Percentiles rank a stretch among this genome's conserved stretches.
Conservation (phyloP, 2,329 filamentous ascomycete species). For the Xylariales sp. region DNA sequence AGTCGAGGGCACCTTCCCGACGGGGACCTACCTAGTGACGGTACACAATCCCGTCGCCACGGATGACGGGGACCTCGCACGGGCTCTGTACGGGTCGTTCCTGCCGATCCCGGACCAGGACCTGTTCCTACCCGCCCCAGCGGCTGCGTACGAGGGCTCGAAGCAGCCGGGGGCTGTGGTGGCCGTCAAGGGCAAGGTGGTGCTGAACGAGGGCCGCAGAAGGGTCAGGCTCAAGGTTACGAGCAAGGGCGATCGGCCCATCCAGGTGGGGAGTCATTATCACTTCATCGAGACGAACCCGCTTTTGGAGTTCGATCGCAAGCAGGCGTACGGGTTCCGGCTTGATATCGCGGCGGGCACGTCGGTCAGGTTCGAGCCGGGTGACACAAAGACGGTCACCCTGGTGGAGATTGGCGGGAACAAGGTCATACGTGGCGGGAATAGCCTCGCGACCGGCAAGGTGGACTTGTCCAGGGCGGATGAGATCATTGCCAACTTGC, state of each 20-base stretch:
- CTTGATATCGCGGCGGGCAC: conserved; percentile 90
- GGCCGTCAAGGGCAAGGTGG: conserved; percentile 61
- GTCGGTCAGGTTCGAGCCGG: conserved; percentile 89
- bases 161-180: conserved; percentile 76
- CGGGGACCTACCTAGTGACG: conserved; percentile 89
- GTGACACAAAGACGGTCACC: conserved; percentile 84
- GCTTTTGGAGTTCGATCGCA: conserved; percentile 80
- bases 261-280: conserved; percentile 93
- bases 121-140: conserved; percentile 61
- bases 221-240: conserved; percentile 72
- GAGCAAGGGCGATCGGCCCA: conserved; percentile 82
- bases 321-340: conserved; percentile 75
- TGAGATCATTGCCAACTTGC: conserved; percentile 63
- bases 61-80: conserved; percentile 81
- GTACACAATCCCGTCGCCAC: conserved; percentile 85
- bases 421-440: conserved; percentile 78
- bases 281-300: conserved; percentile 96
- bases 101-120: conserved; percentile 69
- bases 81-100: conserved; percentile 87
- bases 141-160: conserved; percentile 60
- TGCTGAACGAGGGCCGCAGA: conserved; percentile 68
- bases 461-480: conserved; percentile 61
- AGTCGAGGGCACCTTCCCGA: conserved; percentile 89
- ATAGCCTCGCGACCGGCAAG: conserved; percentile 67
- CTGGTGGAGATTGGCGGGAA: conserved; percentile 84